Conservation (phyloP, 129 eudicot species). For the Helichrysum umbraculigerum region DNA sequence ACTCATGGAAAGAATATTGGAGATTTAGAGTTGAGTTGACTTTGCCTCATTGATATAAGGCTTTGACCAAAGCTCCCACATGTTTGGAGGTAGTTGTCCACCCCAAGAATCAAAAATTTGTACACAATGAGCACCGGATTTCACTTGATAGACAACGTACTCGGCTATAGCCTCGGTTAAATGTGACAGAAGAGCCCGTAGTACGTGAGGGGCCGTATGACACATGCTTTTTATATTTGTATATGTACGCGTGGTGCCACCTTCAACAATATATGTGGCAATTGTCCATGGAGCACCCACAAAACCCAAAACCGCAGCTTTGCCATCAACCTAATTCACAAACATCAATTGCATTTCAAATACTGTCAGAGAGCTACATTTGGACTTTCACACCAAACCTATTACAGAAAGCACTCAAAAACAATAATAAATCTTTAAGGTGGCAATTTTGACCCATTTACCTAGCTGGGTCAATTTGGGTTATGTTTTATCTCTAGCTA, state of each 20-base stretch:
- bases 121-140: slow-evolving; percentile 91
- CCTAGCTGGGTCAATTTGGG: background rate
- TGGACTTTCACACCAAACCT: background rate
- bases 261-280: slow-evolving; percentile 95
- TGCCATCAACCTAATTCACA: slow-evolving; percentile 65
- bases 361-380: slow-evolving; percentile 1
- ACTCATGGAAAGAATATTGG: background rate
- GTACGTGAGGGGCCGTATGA: slow-evolving; percentile 67
- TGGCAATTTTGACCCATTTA: background rate
- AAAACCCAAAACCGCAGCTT: slow-evolving; percentile 95
- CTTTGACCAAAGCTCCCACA: slow-evolving; percentile 99
- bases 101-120: slow-evolving; percentile 99
- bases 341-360: background rate
- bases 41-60: slow-evolving; percentile 88
- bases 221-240: slow-evolving; percentile 96
- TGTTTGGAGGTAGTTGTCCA: slow-evolving; percentile 88
- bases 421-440: background rate
- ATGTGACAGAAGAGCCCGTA: slow-evolving; percentile 83
- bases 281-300: slow-evolving; percentile 99
- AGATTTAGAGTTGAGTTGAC: slow-evolving; percentile 16
- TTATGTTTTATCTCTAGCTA: background rate
- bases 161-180: slow-evolving; percentile 79
- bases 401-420: background rate
- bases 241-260: slow-evolving; percentile 92
- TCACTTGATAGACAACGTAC: slow-evolving; percentile 75